phyloP scores from a whole-genome alignment of 192 early-diverging fungal genomes.

The Rhizoclosmatium sp. region DNA sequence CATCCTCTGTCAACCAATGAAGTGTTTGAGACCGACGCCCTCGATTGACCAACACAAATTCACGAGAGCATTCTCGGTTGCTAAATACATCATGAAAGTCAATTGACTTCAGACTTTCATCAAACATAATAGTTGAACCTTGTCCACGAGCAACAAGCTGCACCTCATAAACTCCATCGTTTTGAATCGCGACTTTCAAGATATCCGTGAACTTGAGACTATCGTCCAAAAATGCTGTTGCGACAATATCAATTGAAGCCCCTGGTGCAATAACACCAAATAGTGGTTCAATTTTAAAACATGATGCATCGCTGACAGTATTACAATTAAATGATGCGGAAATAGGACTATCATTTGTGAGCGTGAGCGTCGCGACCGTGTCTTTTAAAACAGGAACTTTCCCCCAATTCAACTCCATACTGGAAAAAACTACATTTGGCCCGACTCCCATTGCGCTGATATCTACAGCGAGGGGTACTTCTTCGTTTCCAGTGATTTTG shows the following conservation, averaged over 20 bases:
- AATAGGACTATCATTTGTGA: conserved; percentile 64
- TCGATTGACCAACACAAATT: conserved; percentile 57
- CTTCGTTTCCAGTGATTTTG: conserved; percentile 53
- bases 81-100: conserved; percentile 66
- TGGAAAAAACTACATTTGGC: conserved; percentile 56
- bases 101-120: conserved; percentile 51
- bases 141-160: conserved; percentile 61
- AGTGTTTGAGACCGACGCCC: conserved; percentile 63
- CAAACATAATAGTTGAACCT: conserved; percentile 64
- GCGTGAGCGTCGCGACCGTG: conserved; percentile 22
- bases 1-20: conserved; percentile 53
- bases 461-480: conserved; percentile 48
- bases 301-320: conserved; percentile 52
- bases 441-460: conserved; percentile 63
- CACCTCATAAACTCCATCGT: conserved; percentile 54
- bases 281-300: conserved; percentile 53
- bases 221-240: conserved; percentile 65
- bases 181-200: conserved; percentile 53
- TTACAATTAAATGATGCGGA: conserved; percentile 54
- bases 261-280: conserved; percentile 50
- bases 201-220: conserved; percentile 66
- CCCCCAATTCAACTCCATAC: conserved; percentile 63
- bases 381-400: conserved; percentile 62
- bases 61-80: conserved; percentile 57
- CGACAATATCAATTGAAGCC: conserved; percentile 33